phyloP scores from a whole-genome alignment of 257 asterid genomes.

The Ehretia macrophylla region DNA sequence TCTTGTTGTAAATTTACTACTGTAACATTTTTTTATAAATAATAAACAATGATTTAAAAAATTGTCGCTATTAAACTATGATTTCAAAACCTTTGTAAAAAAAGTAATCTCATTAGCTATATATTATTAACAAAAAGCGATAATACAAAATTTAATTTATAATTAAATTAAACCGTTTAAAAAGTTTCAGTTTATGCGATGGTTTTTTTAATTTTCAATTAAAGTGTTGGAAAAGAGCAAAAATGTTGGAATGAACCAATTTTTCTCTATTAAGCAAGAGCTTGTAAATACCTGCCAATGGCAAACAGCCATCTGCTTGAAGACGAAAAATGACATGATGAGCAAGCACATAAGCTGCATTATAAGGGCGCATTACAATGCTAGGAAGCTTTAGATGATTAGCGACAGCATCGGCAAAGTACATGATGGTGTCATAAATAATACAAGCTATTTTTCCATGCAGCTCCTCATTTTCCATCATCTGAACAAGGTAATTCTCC shows the following conservation, averaged over 20 bases:
- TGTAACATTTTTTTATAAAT: neutral
- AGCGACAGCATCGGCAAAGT: conserved; percentile 28
- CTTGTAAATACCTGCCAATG: conserved; percentile 36
- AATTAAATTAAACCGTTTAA: too few species aligned
- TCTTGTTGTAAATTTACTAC: neutral
- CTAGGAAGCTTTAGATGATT: conserved; percentile 24
- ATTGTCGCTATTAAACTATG: too few species aligned
- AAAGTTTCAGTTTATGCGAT: too few species aligned
- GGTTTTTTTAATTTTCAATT: too few species aligned
- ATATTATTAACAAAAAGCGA: too few species aligned
- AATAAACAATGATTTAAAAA: too few species aligned
- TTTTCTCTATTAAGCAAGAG: too few species aligned
- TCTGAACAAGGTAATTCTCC: conserved; percentile 10
- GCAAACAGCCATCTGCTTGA: conserved; percentile 5
- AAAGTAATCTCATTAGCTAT: too few species aligned
- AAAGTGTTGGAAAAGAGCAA: too few species aligned
- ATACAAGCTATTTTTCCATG: conserved; percentile 19
- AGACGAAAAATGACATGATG: conserved; percentile 16
- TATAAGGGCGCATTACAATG: conserved; percentile 29
- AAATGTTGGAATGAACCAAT: too few species aligned
- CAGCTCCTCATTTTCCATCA: conserved; percentile 6
- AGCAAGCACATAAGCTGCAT: conserved; percentile 28
- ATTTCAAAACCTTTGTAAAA: too few species aligned
- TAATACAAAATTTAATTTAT: too few species aligned
- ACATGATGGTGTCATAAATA: conserved; percentile 45